Evolutionary conservation across 306 rosid species (phyloP).

Genomic region (Crataegus laevigata): DNA sequence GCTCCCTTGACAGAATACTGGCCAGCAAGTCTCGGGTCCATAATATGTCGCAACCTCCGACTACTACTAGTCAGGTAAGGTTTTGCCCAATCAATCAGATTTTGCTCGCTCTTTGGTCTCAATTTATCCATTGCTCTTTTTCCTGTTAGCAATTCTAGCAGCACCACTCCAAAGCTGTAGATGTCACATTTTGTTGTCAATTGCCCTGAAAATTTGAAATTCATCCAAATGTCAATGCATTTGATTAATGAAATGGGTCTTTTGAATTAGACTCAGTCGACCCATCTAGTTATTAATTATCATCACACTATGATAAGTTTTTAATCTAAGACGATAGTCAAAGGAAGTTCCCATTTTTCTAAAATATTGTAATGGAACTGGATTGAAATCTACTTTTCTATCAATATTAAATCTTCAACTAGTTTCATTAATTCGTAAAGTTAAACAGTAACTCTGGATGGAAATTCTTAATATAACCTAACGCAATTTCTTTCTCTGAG

Average conservation of each 20-base stretch:
- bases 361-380: too few species aligned
- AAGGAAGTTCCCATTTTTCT: too few species aligned
- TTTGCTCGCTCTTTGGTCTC: constrained; percentile 72
- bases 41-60: constrained; percentile 50
- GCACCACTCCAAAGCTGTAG: constrained; percentile 83
- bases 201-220: constrained; percentile 51
- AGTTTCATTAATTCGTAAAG: neutral
- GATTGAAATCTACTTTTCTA: too few species aligned
- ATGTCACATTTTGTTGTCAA: constrained; percentile 82
- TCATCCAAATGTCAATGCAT: neutral
- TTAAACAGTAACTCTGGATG: neutral
- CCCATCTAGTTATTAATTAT: too few species aligned
- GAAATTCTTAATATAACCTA: too few species aligned
- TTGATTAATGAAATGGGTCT: too few species aligned
- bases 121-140: constrained; percentile 76
- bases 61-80: constrained; percentile 60
- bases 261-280: too few species aligned
- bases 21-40: constrained; percentile 80
- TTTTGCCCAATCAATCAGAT: constrained; percentile 83
- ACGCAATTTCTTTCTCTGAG: neutral
- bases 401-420: neutral
- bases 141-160: constrained; percentile 77
- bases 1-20: constrained; percentile 89
- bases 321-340: too few species aligned
- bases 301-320: too few species aligned